Percentiles rank a stretch among this genome's conserved stretches.
phyloP scores from a whole-genome alignment of 169 alveolate species.

The Toxoplasma gondii region DNA sequence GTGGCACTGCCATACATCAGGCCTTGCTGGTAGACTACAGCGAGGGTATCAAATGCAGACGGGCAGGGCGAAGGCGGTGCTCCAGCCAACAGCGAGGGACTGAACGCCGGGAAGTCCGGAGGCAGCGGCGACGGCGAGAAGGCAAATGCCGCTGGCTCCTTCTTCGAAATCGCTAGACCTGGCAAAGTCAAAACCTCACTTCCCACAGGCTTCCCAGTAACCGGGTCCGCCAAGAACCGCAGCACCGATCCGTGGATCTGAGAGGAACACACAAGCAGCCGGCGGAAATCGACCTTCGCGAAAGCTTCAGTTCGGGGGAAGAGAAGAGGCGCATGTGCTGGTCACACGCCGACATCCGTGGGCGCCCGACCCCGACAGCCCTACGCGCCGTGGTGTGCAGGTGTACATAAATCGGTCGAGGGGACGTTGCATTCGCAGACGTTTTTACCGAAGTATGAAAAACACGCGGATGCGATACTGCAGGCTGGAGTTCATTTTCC shows the following conservation, averaged over 20 bases:
- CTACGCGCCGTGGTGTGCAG: no score
- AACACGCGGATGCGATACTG: background rate
- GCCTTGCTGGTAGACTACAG: slow-evolving; percentile 3
- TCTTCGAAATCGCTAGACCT: slow-evolving; percentile 14
- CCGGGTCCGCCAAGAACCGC: slow-evolving; percentile 38
- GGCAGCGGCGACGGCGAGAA: background rate
- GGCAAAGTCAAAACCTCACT: slow-evolving; percentile 45
- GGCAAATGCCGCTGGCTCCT: slow-evolving; percentile 7
- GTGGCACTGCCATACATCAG: slow-evolving; percentile 46
- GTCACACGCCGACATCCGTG: no score
- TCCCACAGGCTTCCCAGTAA: slow-evolving; percentile 43
- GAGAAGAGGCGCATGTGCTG: no score
- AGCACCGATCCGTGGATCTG: slow-evolving; percentile 32
- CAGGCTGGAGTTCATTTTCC: no score
- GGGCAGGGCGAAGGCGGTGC: slow-evolving; percentile 11
- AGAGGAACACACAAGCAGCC: background rate
- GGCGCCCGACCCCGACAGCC: no score
- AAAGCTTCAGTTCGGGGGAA: no score
- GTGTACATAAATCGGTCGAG: no score
- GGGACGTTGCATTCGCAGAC: background rate
- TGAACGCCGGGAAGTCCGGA: slow-evolving; percentile 62
- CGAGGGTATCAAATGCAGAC: slow-evolving; percentile 3
- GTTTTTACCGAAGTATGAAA: background rate
- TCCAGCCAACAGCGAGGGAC: slow-evolving; percentile 14
- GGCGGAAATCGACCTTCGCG: no score